Evolutionary conservation across 768 basidiomycete species (phyloP), one percentile per base, ranked within the genome.

Genomic region (Cubamyces lactineus): DNA sequence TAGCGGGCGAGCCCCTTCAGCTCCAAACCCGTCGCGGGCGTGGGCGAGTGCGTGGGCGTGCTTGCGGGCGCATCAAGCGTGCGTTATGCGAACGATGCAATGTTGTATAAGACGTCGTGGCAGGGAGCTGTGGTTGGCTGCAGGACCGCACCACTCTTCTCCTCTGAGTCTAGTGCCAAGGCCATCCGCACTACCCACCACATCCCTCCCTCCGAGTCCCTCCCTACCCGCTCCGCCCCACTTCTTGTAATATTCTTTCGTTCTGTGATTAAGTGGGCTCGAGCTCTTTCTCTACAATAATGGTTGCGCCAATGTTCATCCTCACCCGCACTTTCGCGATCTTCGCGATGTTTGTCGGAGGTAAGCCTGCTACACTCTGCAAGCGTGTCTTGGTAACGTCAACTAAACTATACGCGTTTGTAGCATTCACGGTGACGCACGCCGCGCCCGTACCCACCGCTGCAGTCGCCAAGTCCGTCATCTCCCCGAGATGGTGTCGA

Each of bases 291-390:
- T 6, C 52, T 39, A 28, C 16, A 34, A 34, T 34, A 34, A 62
- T 62, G 61, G 54, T 62, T 8, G 46, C 56, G 26, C 26, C 48
- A 15, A 58, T 50, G 17, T 63, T 63, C 56, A 63, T 63, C 23
- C 57, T 63, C n/a, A 63, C 62, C 23, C 56, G 62, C 45, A 30
- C 62, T 4, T 63, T 63, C 24, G 62, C 57, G 23, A 58, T 63
- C 42, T 63, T 51, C 15, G 62, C 62, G 34, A 52, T 63, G n/a
- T 58, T 57, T 57, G 56, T 63, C 26, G 57, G 62, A 39, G 62
- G 62, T 63, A 23, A 11, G 57, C 30, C 11, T 17, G 1, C 24
- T 30, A 16, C 13, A 23, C 34, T n/a, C 16, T 12, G 4, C 30
- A 12, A 8, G 26, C 8, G 19, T 8, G 4, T 23, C 24, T 6